Conservation (phyloP, 306 rosid species). For the Bauhinia variegata region DNA sequence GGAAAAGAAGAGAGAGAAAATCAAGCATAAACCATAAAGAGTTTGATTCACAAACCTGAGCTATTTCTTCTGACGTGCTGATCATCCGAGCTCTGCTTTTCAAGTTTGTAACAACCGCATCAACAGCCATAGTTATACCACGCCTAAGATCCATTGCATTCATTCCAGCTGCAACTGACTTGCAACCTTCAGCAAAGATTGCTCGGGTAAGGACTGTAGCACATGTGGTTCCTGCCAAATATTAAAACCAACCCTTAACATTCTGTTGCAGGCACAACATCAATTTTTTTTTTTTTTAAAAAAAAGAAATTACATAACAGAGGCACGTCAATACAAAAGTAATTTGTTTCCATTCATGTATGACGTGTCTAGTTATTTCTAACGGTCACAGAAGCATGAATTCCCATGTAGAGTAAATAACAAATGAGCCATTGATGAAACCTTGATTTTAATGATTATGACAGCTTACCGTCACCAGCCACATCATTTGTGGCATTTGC, state of each 20-base stretch:
- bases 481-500: slow-evolving; percentile 93
- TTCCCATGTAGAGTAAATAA: neutral
- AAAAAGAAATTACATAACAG: slow-evolving; percentile 1
- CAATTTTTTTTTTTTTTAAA: no score
- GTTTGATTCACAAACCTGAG: slow-evolving; percentile 63
- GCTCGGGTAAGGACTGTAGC: slow-evolving; percentile 92
- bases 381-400: slow-evolving; percentile 3
- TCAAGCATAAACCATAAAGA: neutral
- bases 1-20: no score
- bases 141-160: slow-evolving; percentile 97
- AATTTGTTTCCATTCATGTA: no score
- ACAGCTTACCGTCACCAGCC: slow-evolving; percentile 90
- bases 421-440: neutral
- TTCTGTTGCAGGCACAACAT: neutral
- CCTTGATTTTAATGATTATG: neutral
- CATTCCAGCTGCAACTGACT: slow-evolving; percentile 98
- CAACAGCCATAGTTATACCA: slow-evolving; percentile 89
- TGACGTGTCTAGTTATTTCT: no score
- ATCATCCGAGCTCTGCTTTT: slow-evolving; percentile 93
- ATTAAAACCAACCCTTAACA: no score
- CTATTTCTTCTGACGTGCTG: slow-evolving; percentile 96
- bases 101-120: slow-evolving; percentile 82
- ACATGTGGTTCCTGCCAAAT: slow-evolving; percentile 84
- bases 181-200: slow-evolving; percentile 90
- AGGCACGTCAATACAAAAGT: neutral